Evolutionary conservation across 345 rosid genomes (phyloP), one percentile per base, ranked within the genome.

Genomic region (Orychophragmus violaceus): DNA sequence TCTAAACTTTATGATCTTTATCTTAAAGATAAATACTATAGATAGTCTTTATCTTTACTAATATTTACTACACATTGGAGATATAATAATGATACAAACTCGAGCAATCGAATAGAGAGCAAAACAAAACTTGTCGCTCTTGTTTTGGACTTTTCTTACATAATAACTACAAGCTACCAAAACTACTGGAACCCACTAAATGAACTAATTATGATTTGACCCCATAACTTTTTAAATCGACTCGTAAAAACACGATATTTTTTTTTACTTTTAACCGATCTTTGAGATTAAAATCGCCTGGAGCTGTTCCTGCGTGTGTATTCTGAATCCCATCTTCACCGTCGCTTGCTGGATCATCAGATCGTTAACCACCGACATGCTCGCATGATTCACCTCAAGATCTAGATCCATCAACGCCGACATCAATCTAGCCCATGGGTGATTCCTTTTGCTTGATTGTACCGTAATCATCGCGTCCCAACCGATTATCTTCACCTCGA

Each of bases 351-450:
- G 48, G 2, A 41, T 41, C 99, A 91, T 94, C 81, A 94, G 58
- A 78, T 94, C 99, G 44, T 94, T 89, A 70, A 88, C 89, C 59
- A 91, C 99, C 0, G 96, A 83, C 62, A 90, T 90, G 29, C 96
- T 94, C n/a, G 97, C 99, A 28, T 91, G 95, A 59, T 84, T 82
- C 59, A 94, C 97, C 19, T 94, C 97, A 2, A 94, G 89, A 68
- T 91, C 96, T 57, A 94, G 62, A 35, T 91, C 99, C 83, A 76
- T 88, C 53, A 94, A 78, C 42, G 97, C 95, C 99, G 5, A 88
- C 48, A 41, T 41, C 19, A 41, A 41, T 10, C 48, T 41, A 19
- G 48, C 48, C 3, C 21, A 19, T 21, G 48, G 48, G 16, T 41
- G 21, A 16, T 41, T 41, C 21, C 48, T 41, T 21, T 41, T 41